These are phyloP conservation scores for Lasiodiplodia gonubiensis DNA, from an alignment of 2,329 filamentous ascomycete species.

Conservation along the genomic window DNA sequence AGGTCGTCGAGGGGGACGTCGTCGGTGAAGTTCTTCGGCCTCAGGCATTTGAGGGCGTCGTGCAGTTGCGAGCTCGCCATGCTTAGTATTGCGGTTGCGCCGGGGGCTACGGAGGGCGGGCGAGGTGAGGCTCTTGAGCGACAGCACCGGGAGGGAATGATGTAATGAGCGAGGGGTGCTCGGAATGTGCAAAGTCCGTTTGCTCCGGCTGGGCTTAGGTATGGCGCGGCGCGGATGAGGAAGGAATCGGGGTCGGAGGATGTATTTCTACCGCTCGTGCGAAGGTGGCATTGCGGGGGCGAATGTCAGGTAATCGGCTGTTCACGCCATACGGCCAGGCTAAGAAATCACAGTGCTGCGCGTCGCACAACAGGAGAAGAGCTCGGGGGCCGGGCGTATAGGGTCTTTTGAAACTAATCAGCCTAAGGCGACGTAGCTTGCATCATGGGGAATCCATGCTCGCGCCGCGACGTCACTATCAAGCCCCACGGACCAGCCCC, in stretches of 20 bases:
- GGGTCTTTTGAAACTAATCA: constrained; percentile 18
- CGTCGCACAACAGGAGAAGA: not conserved
- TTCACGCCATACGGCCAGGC: not conserved
- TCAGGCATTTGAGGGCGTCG: constrained; percentile 52
- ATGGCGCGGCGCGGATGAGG: constrained; percentile 9
- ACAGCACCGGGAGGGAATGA: not conserved
- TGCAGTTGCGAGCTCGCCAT: constrained; percentile 43
- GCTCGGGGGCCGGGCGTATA: not conserved
- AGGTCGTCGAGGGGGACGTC: constrained; percentile 53
- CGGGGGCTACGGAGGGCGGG: constrained; percentile 2
- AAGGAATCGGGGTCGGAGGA: constrained; percentile 7
- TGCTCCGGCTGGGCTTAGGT: constrained; percentile 11
- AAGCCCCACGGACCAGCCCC: constrained; percentile 19
- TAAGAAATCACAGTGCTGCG: not conserved
- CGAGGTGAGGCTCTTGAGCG: not conserved
- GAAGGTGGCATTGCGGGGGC: constrained; percentile 15
- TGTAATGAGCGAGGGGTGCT: constrained; percentile 9
- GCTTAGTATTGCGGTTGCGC: not conserved
- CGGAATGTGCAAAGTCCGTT: constrained; percentile 21
- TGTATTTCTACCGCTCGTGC: constrained; percentile 16
- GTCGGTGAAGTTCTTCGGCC: constrained; percentile 49
- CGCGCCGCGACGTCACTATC: constrained; percentile 14
- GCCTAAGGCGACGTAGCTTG: constrained; percentile 16
- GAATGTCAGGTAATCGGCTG: constrained; percentile 1
- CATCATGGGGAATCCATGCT: constrained; percentile 23